Percentiles rank a stretch among this genome's conserved stretches.
Evolutionary conservation across 495 filamentous ascomycete species (phyloP).

Genomic region (Patellaria atrata): DNA sequence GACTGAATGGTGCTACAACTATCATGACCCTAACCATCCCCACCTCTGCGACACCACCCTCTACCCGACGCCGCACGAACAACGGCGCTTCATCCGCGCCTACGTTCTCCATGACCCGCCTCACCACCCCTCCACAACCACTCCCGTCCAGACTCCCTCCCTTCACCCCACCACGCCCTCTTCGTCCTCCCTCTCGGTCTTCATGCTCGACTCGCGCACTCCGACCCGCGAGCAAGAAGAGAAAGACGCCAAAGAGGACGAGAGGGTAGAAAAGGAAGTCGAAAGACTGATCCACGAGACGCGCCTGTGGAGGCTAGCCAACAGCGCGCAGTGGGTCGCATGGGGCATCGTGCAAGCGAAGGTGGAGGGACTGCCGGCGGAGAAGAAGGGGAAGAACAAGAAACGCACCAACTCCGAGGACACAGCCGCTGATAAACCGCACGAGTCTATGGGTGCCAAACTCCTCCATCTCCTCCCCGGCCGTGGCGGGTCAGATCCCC

Average conservation of each 20-base stretch:
- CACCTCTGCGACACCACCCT: constrained; percentile 48
- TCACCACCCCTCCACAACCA: constrained; percentile 16
- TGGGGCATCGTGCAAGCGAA: constrained; percentile 97
- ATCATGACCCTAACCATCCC: constrained; percentile 53
- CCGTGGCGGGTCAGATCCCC: constrained; percentile 2
- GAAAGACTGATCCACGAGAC: constrained; percentile 59
- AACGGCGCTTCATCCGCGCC: constrained; percentile 66
- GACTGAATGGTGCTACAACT: constrained; percentile 97
- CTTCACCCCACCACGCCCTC: constrained; percentile 11
- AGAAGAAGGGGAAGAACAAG: constrained; percentile 8
- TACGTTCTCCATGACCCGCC: constrained; percentile 63
- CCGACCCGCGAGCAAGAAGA: constrained; percentile 39
- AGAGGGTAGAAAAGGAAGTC: constrained; percentile 52
- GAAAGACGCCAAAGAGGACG: constrained; percentile 40
- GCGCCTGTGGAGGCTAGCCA: constrained; percentile 69
- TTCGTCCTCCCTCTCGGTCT: constrained; percentile 35
- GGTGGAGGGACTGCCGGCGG: constrained; percentile 42
- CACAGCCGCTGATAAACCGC: constrained; percentile 4
- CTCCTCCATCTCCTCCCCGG: constrained; percentile 11
- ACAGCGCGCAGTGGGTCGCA: constrained; percentile 80
- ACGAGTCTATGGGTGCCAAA: too few relatives aligned
- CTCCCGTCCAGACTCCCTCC: constrained; percentile 11
- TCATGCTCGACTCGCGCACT: constrained; percentile 55
- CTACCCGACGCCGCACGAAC: constrained; percentile 72
- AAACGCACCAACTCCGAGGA: constrained; percentile 1